Base-by-base conservation (phyloP, 2,329 filamentous ascomycete species). In the Myriosclerotinia duriaeana region DNA sequence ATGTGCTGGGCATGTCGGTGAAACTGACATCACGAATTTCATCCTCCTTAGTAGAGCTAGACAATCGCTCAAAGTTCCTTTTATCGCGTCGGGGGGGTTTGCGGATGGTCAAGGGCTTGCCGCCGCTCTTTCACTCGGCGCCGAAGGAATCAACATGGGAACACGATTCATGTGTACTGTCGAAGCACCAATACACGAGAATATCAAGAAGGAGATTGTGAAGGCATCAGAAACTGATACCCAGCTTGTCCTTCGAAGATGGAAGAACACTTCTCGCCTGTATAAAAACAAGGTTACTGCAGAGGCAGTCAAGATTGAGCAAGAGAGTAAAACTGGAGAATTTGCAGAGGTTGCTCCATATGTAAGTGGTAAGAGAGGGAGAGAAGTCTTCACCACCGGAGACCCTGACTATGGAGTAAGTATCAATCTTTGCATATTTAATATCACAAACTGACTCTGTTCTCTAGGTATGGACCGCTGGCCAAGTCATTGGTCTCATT, bases 71-170 rank as follows among this genome's bases (percentile, higher is more conserved):
- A 85, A 85, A 46, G 86, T 96, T 12, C 95, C 95, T 0, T 99
- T 98, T 78, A 97, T 99, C 76, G 95, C 95, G 0, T 96, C 91
- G 1, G 95, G 95, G 66, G 95, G 95, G 2, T 98, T 99, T 76
- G 94, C 93, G 15, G 95, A 99, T 77, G 95, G 95, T 0, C 87
- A 96, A 74, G 95, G 95, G 5, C 85, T 99, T 26, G 95, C 95
- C 0, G 95, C 94, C 2, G 95, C 95, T 9, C 82, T 99, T 72
- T 89, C 89, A 52, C 85, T 99, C 15, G 95, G 95, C 46, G 95
- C 95, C 0, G 91, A 92, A 77, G 95, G 95, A 70, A 89, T 98
- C 80, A 99, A 99, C 80, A 99, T 99, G 95, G 95, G 95, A 67
- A 99, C 95, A 12, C 84, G 95, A 53, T 99, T 98, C 82, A 96